These are phyloP conservation scores for Aspergillus bombycis DNA, from an alignment of 2,329 filamentous ascomycete species.

Conservation along the genomic window DNA sequence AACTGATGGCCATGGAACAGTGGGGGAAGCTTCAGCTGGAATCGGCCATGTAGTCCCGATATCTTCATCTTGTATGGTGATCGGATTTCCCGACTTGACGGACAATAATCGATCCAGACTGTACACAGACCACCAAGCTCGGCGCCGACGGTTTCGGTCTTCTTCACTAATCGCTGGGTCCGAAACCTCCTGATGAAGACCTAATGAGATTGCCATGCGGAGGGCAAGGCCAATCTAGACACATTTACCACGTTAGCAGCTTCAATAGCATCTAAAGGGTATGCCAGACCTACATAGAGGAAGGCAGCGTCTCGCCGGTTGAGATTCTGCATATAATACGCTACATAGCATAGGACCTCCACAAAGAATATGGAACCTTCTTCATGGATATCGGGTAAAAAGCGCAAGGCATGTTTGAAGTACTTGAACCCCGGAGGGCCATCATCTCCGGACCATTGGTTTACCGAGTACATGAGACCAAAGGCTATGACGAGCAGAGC, in stretches of 20 bases:
- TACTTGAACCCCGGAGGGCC: slow-evolving; percentile 61
- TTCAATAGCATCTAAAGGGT: background rate
- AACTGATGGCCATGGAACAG: slow-evolving; percentile 47
- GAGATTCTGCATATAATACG: slow-evolving; percentile 62
- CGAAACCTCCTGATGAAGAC: slow-evolving; percentile 58
- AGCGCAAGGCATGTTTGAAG: slow-evolving; percentile 55
- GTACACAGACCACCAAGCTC: slow-evolving; percentile 62
- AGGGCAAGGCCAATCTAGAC: slow-evolving; percentile 54
- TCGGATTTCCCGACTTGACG: slow-evolving; percentile 58
- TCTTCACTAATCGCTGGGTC: slow-evolving; percentile 43
- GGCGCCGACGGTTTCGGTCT: slow-evolving; percentile 53
- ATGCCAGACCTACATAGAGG: slow-evolving; percentile 45
- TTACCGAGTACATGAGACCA: slow-evolving; percentile 61
- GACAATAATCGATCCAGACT: slow-evolving; percentile 58
- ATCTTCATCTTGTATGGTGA: slow-evolving; percentile 59
- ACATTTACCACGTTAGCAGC: background rate
- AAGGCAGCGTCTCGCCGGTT: slow-evolving; percentile 60
- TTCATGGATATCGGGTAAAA: slow-evolving; percentile 60
- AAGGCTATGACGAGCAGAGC: slow-evolving; percentile 58
- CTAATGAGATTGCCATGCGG: slow-evolving; percentile 61
- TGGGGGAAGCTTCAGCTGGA: slow-evolving; percentile 20
- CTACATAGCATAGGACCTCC: slow-evolving; percentile 58
- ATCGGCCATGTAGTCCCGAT: slow-evolving; percentile 49
- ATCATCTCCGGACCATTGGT: slow-evolving; percentile 57
- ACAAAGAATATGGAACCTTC: slow-evolving; percentile 59